Evolutionary conservation across 2,329 filamentous ascomycete species (phyloP), one percentile per base, ranked within the genome.

Genomic region (Neocatenulostroma microsporum): DNA sequence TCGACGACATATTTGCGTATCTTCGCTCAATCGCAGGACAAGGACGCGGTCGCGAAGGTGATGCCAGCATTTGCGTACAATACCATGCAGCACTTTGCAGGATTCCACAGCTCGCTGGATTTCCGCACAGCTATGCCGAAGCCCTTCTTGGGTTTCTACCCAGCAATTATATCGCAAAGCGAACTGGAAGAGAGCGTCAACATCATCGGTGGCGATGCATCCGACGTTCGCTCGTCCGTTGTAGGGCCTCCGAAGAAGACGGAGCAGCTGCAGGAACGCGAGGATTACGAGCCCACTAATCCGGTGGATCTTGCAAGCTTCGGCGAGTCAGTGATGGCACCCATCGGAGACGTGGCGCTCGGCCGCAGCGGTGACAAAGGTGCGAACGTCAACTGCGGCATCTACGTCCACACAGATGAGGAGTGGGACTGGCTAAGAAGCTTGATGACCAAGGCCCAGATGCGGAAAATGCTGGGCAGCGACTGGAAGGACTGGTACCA

Each of bases 1-100:
- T 61, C 62, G 6, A 68, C 65, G 5, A 60, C 57, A 11, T 57
- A 60, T 18, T 51, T 67, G 27, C 56, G 66, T 2, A 47, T 66
- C 4, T 63, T 69, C 25, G 53, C 48, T 5, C 54, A 57, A 40
- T 44, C 53, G 8, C 42, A 41, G n/a, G 42, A 47, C 1, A 42
- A 44, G 19, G 43, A 47, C 9, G 39, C 42, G 5, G 32, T 55
- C 11, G 39, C 43, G 9, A 48, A 45, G 18, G 39, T 53, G 6
- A 28, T 48, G 7, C 37, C 45, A 17, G 47, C 46, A 7, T 42
- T 40, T 20, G 50, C 46, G 1, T 44, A 45, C 4, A 51, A 50
- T 29, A 34, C 44, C 13, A 49, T 54, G 40, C 50, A 51, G 29
- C 49, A 53, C 25, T 51, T 49, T 19, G 43, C 49, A 2, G 51